These are phyloP conservation scores for Tuber magnatum DNA, from an alignment of 495 filamentous ascomycete species.

Conservation along the genomic window DNA sequence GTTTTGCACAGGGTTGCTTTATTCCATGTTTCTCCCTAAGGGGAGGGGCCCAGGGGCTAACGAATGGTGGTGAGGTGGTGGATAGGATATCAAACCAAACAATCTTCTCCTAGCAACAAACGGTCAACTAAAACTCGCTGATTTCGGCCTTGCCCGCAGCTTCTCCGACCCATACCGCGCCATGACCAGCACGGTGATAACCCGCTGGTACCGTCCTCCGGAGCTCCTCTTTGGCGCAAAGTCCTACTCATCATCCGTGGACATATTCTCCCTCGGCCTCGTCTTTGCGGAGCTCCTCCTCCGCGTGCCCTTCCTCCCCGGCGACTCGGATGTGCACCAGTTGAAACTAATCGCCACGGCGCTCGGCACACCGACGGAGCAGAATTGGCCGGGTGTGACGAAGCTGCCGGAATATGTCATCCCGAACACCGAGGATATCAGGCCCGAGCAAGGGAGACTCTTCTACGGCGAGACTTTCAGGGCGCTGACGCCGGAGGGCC, in stretches of 20 bases:
- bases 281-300: slow-evolving; percentile 89
- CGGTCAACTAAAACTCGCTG: slow-evolving; percentile 88
- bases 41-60: not conserved
- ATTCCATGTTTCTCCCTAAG: not conserved
- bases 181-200: slow-evolving; percentile 96
- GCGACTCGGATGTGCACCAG: slow-evolving; percentile 72
- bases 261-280: slow-evolving; percentile 89
- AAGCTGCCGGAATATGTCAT: slow-evolving; percentile 68
- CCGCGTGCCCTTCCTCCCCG: slow-evolving; percentile 69
- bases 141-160: slow-evolving; percentile 87
- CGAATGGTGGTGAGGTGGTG: not conserved
- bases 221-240: slow-evolving; percentile 85
- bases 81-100: slow-evolving; percentile 90
- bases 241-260: slow-evolving; percentile 83
- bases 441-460: slow-evolving; percentile 59
- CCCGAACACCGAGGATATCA: slow-evolving; percentile 49
- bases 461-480: slow-evolving; percentile 66
- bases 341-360: slow-evolving; percentile 71
- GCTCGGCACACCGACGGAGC: slow-evolving; percentile 86
- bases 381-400: slow-evolving; percentile 89
- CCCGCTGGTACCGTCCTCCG: slow-evolving; percentile 90
- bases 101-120: slow-evolving; percentile 90
- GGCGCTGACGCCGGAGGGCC: slow-evolving; percentile 68
- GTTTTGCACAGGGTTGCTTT: slow-evolving; percentile 68
- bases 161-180: slow-evolving; percentile 79